Conservation (phyloP, 768 basidiomycete species). For the Termitomyces sp. region DNA sequence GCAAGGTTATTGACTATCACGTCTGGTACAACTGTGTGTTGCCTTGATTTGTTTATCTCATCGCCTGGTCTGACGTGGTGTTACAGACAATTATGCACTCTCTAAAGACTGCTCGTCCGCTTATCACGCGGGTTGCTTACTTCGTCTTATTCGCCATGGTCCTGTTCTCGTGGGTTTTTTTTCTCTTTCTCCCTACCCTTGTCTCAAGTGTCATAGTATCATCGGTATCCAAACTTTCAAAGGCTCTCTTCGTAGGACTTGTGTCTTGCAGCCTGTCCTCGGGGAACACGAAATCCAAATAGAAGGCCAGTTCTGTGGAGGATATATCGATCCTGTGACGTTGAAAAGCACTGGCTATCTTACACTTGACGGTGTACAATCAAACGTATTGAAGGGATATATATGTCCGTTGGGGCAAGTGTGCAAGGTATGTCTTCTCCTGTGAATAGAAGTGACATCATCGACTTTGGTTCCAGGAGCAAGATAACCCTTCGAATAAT, state of each 20-base stretch:
- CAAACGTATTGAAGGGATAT: slow-evolving; percentile 61
- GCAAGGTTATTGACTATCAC: slow-evolving; percentile 83
- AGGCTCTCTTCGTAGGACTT: slow-evolving; percentile 70
- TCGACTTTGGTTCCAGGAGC: slow-evolving; percentile 36
- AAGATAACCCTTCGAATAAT: slow-evolving; percentile 56
- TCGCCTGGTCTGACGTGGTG: not conserved
- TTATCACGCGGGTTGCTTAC: slow-evolving; percentile 86
- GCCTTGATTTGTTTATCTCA: not conserved
- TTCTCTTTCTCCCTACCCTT: not conserved
- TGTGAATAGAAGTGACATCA: not conserved
- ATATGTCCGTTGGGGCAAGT: slow-evolving; percentile 85
- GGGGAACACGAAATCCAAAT: slow-evolving; percentile 47
- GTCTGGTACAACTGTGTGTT: slow-evolving; percentile 81
- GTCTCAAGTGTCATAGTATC: slow-evolving; percentile 42
- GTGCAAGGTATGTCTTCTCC: slow-evolving; percentile 50
- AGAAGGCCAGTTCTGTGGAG: slow-evolving; percentile 68
- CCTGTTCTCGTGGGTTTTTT: slow-evolving; percentile 67
- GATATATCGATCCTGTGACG: slow-evolving; percentile 60
- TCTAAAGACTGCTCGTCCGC: slow-evolving; percentile 82
- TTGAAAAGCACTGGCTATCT: slow-evolving; percentile 37
- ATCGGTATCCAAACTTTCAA: slow-evolving; percentile 94
- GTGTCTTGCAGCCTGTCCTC: slow-evolving; percentile 47
- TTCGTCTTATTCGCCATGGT: slow-evolving; percentile 89
- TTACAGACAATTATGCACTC: slow-evolving; percentile 79
- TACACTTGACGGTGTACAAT: slow-evolving; percentile 20